Evolutionary conservation across 2,329 filamentous ascomycete species (phyloP), one percentile per base, ranked within the genome.

Genomic region (Ophiostoma sp.): DNA sequence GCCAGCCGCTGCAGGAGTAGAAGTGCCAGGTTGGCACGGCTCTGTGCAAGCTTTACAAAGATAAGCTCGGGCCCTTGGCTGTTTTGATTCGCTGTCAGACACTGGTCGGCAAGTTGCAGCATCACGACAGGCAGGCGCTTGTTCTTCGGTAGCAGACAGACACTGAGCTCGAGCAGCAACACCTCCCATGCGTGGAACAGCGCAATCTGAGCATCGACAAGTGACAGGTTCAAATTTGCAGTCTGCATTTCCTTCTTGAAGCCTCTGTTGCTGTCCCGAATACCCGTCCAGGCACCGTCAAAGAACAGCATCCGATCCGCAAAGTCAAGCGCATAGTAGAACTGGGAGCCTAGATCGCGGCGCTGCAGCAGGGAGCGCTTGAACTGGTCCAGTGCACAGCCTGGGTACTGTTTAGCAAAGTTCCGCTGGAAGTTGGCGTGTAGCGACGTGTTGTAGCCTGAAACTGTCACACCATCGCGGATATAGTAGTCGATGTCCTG

Each of bases 171-270:
- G 65, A 95, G 83, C 14, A 94, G 86, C 8, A 99, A 83, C 69
- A 92, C 88, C 76, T 96, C 93, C 92, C 94, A 98, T 68, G 92
- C 90, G 73, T 92, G 88, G 72, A 97, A 89, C 18, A 99, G 85
- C 60, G 87, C 85, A 72, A 95, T 89, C 80, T 99, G 93, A 38
- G 94, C 91, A 76, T 98, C 93, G 45, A 99, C 92, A 45, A 97
- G 82, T 38, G 93, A 96, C 66, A 99, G 78, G 77, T 99, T 98
- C 71, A 90, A 81, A 77, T 99, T 99, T 58, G 94, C 95, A 70
- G 88, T 87, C 74, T 89, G 86, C 78, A 99, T 89, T 76, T 99
- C 95, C 65, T 86, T 85, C 71, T 85, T 84, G 78, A 96, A 96
- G 0, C 93, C 93, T 36, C 66, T 67, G 69, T 58, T 68, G 65